Base-by-base conservation (phyloP, 345 rosid genomes). In the Camelina hispida region DNA sequence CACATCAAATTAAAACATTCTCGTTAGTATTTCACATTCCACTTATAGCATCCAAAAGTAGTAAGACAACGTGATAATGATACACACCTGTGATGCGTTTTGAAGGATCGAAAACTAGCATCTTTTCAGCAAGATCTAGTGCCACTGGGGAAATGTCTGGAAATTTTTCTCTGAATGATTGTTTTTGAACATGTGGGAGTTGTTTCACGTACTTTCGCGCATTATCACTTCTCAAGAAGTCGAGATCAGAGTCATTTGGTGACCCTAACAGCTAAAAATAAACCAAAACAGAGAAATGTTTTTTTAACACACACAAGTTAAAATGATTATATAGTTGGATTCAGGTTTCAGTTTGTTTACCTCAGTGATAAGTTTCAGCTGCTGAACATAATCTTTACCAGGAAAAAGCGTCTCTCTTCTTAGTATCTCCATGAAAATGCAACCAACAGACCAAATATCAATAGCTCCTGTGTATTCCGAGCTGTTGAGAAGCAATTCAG, bases 391-490 rank as follows among this genome's bases (percentile, higher is more conserved):
- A 75, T 93, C 96, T 89, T 87, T 93, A 44, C 97, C 97, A 0
- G 92, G 89, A 25, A 89, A 89, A 48, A 93, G 91, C 3, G 97
- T 88, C 66, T 91, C 92, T 80, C 93, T 84, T 64, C 79, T 82
- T 12, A 88, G 66, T 28, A 91, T 85, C 78, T 91, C 97, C 97
- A 91, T 85, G 60, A 93, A 77, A 66, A 91, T 93, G 84, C 98
- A 93, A 77, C 98, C 97, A 71, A 93, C 98, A 9, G 96, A 91
- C 98, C 98, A 93, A 15, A 93, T 83, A 63, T 93, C 97, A 62
- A 93, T 93, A 15, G 96, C 91, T 38, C 89, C 87, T 50, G 94
- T 85, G 54, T 89, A 87, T 61, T 89, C 94, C 0, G 94, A 82
- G 62, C 95, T 86, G 71, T 86, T 89, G 50, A 89, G 87, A 50